Base-by-base conservation (phyloP, 2,329 filamentous ascomycete species). In the Colletotrichum liaoningense region DNA sequence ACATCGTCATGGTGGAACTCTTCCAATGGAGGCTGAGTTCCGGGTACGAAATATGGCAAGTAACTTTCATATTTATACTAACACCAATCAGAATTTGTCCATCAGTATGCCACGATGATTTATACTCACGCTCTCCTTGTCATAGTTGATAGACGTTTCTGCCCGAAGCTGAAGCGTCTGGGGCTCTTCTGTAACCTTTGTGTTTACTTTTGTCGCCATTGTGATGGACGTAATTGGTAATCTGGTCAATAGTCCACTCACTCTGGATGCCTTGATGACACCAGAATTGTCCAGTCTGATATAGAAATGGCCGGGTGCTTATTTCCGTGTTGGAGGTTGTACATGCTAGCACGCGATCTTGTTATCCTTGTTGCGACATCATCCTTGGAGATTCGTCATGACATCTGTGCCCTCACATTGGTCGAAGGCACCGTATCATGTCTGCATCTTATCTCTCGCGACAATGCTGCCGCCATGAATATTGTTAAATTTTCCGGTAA, bases 81-180 rank as follows among this genome's bases (percentile, higher is more conserved):
- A 2, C 9, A 49, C 1, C 42, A n/a, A 11, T 49, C 19, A 49
- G 19, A 49, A 49, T 8, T 19, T 22, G 42, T 5, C 7, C 4
- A n/a, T 5, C 5, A n/a, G 0, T 1, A 49, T 35, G 0, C 1
- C 0, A 35, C 5, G 19, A 19, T 46, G 42, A 3, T 46, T 19
- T 1, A 8, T 11, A n/a, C 42, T 4, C 0, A 49, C 42, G 19
- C 4, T 49, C 19, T 49, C 42, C 42, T n/a, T 9, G n/a, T 49
- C 19, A 3, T 49, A 49, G 42, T 49, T n/a, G 19, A 49, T 49
- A 49, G 42, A 49, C 3, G 42, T 49, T 49, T 49, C 42, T 9
- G 42, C 19, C 7, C 42, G 42, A 22, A 49, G 42, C 1, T 49
- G 42, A 5, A 49, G 0, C 7, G 16, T 49, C 1, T 8, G 19